Conservation (phyloP, 208 protist genomes). For the Crithidia bombi region DNA sequence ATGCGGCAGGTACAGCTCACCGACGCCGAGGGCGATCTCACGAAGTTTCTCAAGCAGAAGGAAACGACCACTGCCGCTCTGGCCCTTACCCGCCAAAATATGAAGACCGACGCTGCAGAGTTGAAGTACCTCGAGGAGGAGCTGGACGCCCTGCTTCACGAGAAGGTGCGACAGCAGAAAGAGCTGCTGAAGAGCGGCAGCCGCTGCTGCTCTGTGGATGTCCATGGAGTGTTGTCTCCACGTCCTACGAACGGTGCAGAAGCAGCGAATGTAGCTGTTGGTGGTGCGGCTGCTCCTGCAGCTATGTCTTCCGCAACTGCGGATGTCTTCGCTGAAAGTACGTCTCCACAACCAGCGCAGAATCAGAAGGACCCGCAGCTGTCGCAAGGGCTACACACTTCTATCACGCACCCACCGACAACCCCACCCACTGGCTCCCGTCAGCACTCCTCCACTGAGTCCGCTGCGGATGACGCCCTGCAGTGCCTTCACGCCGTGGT, state of each 20-base stretch:
- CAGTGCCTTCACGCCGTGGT: neutral
- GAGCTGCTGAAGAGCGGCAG: conserved; percentile 10
- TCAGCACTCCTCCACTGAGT: neutral
- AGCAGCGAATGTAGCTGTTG: neutral
- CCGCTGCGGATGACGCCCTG: neutral
- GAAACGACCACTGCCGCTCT: conserved; percentile 15
- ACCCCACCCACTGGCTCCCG: neutral
- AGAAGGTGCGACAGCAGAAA: conserved; percentile 8
- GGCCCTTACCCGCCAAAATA: conserved; percentile 16
- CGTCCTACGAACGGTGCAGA: no score
- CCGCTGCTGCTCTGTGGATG: neutral
- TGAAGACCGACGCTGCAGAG: conserved; percentile 29
- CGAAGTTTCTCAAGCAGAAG: conserved; percentile 14
- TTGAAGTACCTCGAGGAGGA: conserved; percentile 45
- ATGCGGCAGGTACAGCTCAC: conserved; percentile 50
- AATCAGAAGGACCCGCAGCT: neutral
- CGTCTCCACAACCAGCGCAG: neutral
- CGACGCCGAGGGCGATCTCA: conserved; percentile 25
- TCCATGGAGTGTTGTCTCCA: neutral
- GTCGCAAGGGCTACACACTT: no score
- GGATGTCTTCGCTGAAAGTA: no score
- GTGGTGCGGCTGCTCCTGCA: neutral
- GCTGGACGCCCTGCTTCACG: conserved; percentile 32
- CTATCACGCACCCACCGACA: neutral
- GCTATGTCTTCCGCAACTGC: neutral